Conservation (phyloP, 768 basidiomycete genomes). For the Boletus speciosus region DNA sequence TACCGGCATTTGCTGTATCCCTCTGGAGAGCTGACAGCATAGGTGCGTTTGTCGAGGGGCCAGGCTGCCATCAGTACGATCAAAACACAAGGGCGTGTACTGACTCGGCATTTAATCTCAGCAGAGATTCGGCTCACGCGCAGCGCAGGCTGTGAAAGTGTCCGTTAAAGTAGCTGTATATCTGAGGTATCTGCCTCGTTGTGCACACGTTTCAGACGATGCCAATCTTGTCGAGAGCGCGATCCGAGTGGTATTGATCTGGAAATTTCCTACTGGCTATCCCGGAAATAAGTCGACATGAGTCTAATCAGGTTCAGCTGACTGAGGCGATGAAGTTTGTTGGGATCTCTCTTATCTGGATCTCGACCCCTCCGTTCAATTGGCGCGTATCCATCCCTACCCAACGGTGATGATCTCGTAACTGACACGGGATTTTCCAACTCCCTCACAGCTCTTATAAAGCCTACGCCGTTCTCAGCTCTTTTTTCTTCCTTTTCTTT, state of each 20-base stretch:
- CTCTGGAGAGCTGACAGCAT: neutral
- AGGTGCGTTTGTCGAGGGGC: slow-evolving; percentile 6
- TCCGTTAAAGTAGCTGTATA: slow-evolving; percentile 2
- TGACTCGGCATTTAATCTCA: slow-evolving; percentile 25
- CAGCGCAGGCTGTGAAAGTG: slow-evolving; percentile 11
- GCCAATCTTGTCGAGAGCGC: slow-evolving; percentile 28
- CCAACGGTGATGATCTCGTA: slow-evolving; percentile 19
- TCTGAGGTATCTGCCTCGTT: slow-evolving; percentile 27
- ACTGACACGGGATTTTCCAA: slow-evolving; percentile 26
- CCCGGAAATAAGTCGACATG: slow-evolving; percentile 32
- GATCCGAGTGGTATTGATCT: slow-evolving; percentile 17
- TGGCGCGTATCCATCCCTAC: neutral
- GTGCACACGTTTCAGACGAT: slow-evolving; percentile 27
- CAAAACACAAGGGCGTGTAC: slow-evolving; percentile 1
- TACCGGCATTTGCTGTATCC: slow-evolving; percentile 3
- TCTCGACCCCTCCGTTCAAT: slow-evolving; percentile 6
- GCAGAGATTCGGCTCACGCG: slow-evolving; percentile 5
- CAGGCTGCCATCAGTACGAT: slow-evolving; percentile 14
- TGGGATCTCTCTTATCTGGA: slow-evolving; percentile 21
- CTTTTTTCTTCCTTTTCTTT: slow-evolving; percentile 1
- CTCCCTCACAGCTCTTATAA: slow-evolving; percentile 24
- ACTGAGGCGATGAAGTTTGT: slow-evolving; percentile 3
- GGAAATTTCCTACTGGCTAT: slow-evolving; percentile 9
- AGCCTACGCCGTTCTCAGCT: slow-evolving; percentile 7
- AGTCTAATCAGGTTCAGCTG: slow-evolving; percentile 22